A percentile compares a stretch with the other conserved stretches of the same genome.
phyloP scores from a whole-genome alignment of 495 filamentous ascomycete genomes.

The Pyronema omphalodes region DNA sequence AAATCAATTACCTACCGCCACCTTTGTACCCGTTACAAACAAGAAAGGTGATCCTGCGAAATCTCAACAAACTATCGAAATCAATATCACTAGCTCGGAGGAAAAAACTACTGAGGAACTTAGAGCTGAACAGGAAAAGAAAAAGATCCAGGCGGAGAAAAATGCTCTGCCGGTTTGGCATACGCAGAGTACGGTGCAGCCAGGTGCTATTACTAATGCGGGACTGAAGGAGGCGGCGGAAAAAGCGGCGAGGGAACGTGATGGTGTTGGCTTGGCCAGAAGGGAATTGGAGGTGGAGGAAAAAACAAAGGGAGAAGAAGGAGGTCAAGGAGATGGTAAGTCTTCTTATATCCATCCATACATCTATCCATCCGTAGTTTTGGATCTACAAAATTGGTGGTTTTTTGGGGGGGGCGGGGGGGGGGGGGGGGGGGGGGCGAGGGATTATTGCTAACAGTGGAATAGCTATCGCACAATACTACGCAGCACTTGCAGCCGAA shows the following conservation, averaged over 20 bases:
- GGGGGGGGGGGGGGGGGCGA: too few relatives aligned
- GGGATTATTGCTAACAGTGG: too few relatives aligned
- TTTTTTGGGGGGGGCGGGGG: too few relatives aligned
- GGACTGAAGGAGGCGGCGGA: conserved; percentile 25
- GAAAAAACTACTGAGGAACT: conserved; percentile 60
- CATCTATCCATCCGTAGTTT: too few relatives aligned
- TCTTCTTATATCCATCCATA: background rate
- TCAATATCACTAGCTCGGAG: conserved; percentile 54
- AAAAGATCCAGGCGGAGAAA: conserved; percentile 56
- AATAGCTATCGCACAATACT: conserved; percentile 33
- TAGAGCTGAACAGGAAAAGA: conserved; percentile 50
- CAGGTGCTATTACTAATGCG: conserved; percentile 25
- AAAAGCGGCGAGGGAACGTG: conserved; percentile 19
- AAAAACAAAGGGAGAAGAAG: conserved; percentile 28
- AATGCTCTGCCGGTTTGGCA: conserved; percentile 86
- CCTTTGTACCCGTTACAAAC: conserved; percentile 29
- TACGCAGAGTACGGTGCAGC: conserved; percentile 57
- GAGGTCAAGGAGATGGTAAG: conserved; percentile 19
- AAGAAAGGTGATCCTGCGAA: conserved; percentile 55
- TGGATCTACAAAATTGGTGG: too few relatives aligned
- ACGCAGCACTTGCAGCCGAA: conserved; percentile 34
- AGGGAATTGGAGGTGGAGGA: conserved; percentile 35
- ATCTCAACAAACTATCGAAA: conserved; percentile 48
- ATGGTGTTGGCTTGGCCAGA: conserved; percentile 26
- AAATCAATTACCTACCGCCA: conserved; percentile 38